Conservation (phyloP, 352 stramenopile genomes). For the Globisporangium nunn region DNA sequence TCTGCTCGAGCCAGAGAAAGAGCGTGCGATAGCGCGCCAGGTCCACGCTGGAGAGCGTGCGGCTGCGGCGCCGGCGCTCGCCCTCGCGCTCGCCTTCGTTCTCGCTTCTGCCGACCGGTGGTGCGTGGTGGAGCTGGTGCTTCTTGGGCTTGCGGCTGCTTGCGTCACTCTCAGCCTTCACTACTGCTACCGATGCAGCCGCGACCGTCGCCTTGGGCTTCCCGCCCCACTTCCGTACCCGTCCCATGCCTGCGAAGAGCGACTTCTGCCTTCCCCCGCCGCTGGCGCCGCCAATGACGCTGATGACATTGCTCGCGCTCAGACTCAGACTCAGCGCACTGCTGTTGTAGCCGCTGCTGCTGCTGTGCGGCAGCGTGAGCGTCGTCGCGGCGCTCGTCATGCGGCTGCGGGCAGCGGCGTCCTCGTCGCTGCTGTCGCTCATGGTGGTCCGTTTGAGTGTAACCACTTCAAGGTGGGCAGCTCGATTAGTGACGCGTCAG, state of each 20-base stretch:
- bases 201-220: slow-evolving; percentile 11
- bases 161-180: slow-evolving; percentile 5
- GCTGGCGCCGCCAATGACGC: not conserved
- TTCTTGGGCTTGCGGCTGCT: slow-evolving; percentile 11
- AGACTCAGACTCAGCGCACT: not conserved
- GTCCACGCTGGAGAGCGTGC: slow-evolving; percentile 23
- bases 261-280: slow-evolving; percentile 23
- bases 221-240: slow-evolving; percentile 27
- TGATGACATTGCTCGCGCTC: slow-evolving; percentile 5
- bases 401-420: not conserved
- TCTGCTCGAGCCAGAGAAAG: slow-evolving; percentile 31
- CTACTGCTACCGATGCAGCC: not conserved
- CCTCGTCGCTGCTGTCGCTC: slow-evolving; percentile 37
- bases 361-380: slow-evolving; percentile 8
- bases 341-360: slow-evolving; percentile 6
- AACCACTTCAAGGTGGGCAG: not conserved
- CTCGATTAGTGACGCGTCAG: not conserved
- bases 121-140: slow-evolving; percentile 11
- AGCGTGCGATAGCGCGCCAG: slow-evolving; percentile 43
- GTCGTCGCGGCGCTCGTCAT: slow-evolving; percentile 4
- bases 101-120: slow-evolving; percentile 7
- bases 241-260: slow-evolving; percentile 39
- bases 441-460: slow-evolving; percentile 9
- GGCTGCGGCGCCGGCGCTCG: slow-evolving; percentile 1
- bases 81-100: slow-evolving; percentile 11